Evolutionary conservation across 306 rosid species (phyloP).

Genomic region (Trifolium fragiferum): DNA sequence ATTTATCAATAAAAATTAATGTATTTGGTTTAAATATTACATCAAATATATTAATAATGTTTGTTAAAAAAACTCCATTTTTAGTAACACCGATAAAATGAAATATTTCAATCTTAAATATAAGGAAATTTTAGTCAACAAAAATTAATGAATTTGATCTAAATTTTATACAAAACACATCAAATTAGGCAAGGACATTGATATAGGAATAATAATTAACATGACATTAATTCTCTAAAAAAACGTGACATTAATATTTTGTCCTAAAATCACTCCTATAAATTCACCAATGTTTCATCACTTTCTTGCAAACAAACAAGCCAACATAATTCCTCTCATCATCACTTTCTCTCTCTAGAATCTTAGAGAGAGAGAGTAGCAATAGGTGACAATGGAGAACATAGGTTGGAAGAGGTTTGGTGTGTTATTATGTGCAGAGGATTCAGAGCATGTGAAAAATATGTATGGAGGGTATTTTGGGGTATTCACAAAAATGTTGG

Average conservation of each 20-base stretch:
- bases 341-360: background rate
- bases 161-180: too few species aligned
- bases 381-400: background rate
- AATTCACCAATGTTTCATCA: background rate
- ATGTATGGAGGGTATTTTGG: constrained; percentile 79
- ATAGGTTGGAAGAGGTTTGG: background rate
- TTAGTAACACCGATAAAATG: too few species aligned
- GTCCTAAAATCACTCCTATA: background rate
- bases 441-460: constrained; percentile 67
- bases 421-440: background rate
- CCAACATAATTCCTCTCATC: background rate
- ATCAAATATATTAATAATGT: too few species aligned
- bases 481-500: constrained; percentile 74
- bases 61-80: too few species aligned
- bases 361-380: constrained; percentile 4
- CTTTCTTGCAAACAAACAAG: background rate
- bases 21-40: too few species aligned
- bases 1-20: too few species aligned
- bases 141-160: too few species aligned
- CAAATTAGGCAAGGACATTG: background rate
- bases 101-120: too few species aligned
- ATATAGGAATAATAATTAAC: too few species aligned
- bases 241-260: background rate
- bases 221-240: background rate
- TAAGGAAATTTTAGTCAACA: too few species aligned